These are phyloP conservation scores for Saccharomycopsis fodiens DNA, from an alignment of 805 yeast species.

Conservation along the genomic window DNA sequence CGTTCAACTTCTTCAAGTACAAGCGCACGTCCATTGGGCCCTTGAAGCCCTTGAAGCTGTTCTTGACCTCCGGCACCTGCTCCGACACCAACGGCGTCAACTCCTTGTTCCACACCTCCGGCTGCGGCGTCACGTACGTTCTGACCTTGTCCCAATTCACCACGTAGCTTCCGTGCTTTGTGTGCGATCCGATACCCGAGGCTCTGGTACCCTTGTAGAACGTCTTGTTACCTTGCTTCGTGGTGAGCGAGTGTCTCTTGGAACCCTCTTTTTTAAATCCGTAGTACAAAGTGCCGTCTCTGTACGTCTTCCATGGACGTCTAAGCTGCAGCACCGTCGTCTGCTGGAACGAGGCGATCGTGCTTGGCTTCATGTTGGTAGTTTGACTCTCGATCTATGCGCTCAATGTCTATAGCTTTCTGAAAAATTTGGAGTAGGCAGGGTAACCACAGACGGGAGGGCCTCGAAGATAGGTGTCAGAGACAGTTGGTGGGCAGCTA, in stretches of 20 bases:
- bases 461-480: no score
- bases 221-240: slow-evolving; percentile 91
- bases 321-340: slow-evolving; percentile 44
- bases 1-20: slow-evolving; percentile 63
- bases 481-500: no score
- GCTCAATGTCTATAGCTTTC: no score
- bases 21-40: slow-evolving; percentile 71
- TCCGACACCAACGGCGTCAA: slow-evolving; percentile 76
- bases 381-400: no score
- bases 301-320: slow-evolving; percentile 84
- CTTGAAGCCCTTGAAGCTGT: slow-evolving; percentile 61
- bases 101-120: slow-evolving; percentile 29
- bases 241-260: slow-evolving; percentile 74
- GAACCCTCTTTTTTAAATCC: slow-evolving; percentile 74
- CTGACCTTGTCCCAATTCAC: slow-evolving; percentile 82
- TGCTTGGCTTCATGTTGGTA: slow-evolving; percentile 42
- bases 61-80: slow-evolving; percentile 60
- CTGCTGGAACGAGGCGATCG: slow-evolving; percentile 38
- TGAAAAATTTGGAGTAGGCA: no score
- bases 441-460: no score
- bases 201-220: slow-evolving; percentile 96
- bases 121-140: slow-evolving; percentile 75
- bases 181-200: slow-evolving; percentile 80
- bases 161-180: slow-evolving; percentile 64
- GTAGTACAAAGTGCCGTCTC: slow-evolving; percentile 78